Percentiles rank a stretch among this genome's conserved stretches.
phyloP scores from a whole-genome alignment of 495 filamentous ascomycete genomes.

The Cenococcum geophilum region DNA sequence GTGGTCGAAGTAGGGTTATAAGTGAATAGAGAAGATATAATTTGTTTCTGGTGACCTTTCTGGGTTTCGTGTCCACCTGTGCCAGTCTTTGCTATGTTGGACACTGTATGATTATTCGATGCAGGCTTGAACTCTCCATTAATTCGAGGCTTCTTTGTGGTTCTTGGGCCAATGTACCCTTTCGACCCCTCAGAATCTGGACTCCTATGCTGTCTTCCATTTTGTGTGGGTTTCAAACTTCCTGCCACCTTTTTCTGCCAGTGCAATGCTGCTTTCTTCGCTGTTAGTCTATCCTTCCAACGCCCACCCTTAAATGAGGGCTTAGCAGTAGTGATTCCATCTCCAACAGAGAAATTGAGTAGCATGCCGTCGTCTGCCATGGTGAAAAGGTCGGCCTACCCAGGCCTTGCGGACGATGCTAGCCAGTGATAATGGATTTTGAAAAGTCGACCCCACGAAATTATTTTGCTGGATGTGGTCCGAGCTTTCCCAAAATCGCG shows the following conservation, averaged over 20 bases:
- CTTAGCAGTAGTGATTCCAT: slow-evolving; percentile 48
- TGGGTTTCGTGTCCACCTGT: not conserved
- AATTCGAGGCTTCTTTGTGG: slow-evolving; percentile 33
- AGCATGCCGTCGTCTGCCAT: slow-evolving; percentile 97
- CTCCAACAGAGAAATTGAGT: slow-evolving; percentile 77
- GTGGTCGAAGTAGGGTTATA: slow-evolving; percentile 65
- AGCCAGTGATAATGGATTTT: no score
- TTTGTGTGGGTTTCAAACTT: not conserved
- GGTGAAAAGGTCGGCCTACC: slow-evolving; percentile 2
- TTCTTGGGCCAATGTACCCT: slow-evolving; percentile 26
- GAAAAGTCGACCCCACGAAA: no score
- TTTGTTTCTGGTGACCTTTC: slow-evolving; percentile 40
- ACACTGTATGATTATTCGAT: not conserved
- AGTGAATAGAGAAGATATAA: slow-evolving; percentile 87
- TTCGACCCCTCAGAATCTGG: slow-evolving; percentile 9
- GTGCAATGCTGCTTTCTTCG: slow-evolving; percentile 63
- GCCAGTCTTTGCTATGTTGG: not conserved
- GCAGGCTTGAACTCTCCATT: slow-evolving; percentile 24
- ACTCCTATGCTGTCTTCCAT: slow-evolving; percentile 18
- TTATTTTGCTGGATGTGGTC: no score
- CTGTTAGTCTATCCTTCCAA: slow-evolving; percentile 81
- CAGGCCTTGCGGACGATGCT: not conserved
- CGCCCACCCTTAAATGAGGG: slow-evolving; percentile 77
- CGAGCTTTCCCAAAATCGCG: no score
- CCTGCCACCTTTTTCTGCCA: slow-evolving; percentile 38